phyloP scores from a whole-genome alignment of 768 basidiomycete genomes.

The Nidularia pulvinata region DNA sequence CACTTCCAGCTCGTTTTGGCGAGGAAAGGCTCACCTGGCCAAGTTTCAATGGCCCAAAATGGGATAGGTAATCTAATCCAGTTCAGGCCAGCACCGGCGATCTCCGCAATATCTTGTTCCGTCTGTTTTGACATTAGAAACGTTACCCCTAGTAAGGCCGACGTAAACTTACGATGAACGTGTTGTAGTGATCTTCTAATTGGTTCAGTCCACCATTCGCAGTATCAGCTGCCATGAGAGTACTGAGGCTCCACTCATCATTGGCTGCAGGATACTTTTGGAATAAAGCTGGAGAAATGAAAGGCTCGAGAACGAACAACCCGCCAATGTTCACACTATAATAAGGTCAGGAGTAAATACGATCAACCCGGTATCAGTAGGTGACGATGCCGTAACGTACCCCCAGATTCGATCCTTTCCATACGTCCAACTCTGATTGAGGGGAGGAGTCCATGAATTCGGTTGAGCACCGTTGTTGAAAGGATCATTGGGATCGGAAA shows the following conservation, averaged over 20 bases:
- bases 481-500: constrained; percentile 66
- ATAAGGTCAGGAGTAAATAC: constrained; percentile 3
- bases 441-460: constrained; percentile 79
- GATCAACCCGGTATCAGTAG: neutral
- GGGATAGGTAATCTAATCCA: constrained; percentile 85
- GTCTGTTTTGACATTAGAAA: constrained; percentile 45
- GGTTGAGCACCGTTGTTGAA: constrained; percentile 74
- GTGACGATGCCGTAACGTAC: constrained; percentile 33
- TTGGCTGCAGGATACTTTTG: constrained; percentile 61
- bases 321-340: constrained; percentile 82
- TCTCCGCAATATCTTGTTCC: constrained; percentile 88
- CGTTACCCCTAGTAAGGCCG: neutral
- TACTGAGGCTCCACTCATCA: constrained; percentile 78
- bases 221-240: constrained; percentile 58
- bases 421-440: constrained; percentile 77
- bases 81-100: constrained; percentile 88
- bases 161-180: constrained; percentile 67
- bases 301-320: constrained; percentile 75
- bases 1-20: constrained; percentile 75
- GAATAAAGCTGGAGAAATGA: constrained; percentile 66
- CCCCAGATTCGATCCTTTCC: constrained; percentile 61
- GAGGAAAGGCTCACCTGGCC: constrained; percentile 80
- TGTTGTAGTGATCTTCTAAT: constrained; percentile 80
- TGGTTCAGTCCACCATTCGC: constrained; percentile 47
- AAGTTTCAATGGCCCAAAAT: constrained; percentile 80